Evolutionary conservation across 257 asterid species (phyloP).

Genomic region (Coffea eugenioides): DNA sequence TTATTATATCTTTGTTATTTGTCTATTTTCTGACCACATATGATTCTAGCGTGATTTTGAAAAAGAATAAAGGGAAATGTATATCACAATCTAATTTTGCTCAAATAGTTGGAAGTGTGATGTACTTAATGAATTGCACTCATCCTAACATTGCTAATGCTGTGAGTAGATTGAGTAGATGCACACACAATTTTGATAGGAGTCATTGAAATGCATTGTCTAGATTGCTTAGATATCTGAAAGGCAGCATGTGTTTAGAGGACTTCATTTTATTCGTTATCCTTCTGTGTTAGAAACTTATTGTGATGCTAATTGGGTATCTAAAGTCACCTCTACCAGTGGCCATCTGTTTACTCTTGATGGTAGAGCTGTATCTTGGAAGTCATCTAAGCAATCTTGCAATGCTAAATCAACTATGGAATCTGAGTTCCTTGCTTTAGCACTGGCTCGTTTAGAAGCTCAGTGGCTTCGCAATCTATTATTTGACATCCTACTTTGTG

Average conservation of each 20-base stretch:
- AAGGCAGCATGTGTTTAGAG: neutral
- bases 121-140: neutral
- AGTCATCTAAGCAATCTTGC: no score
- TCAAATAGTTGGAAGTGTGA: neutral
- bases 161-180: neutral
- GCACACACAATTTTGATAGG: neutral
- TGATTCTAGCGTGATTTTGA: neutral
- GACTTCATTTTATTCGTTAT: neutral
- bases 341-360: no score
- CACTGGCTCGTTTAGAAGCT: neutral
- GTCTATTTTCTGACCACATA: neutral
- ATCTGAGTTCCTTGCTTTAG: no score
- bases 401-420: neutral
- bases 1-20: no score
- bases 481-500: neutral
- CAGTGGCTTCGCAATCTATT: neutral
- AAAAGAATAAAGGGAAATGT: neutral
- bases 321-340: no score
- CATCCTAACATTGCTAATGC: neutral
- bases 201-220: neutral
- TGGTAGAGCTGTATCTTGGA: no score
- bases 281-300: neutral
- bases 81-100: neutral
- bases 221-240: neutral
- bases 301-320: neutral